Base-by-base conservation (phyloP, 2,329 filamentous ascomycete genomes). In the Nakataea oryzae region DNA sequence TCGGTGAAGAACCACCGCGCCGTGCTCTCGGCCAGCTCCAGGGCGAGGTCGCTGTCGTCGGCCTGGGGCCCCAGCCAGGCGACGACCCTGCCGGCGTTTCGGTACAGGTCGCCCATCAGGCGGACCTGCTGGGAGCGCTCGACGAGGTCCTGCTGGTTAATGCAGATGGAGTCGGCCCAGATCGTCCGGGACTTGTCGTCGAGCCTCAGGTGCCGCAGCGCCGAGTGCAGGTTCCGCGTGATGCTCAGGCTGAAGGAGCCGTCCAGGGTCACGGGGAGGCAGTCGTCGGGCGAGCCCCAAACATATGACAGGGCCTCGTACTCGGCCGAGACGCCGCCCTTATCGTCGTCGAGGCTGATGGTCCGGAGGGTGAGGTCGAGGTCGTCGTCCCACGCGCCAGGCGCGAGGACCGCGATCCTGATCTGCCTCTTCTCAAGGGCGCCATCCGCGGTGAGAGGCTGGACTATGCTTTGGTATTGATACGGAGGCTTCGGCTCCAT, bases 131-230 rank as follows among this genome's bases (percentile, higher is more conserved):
- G 41, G 21, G 59, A 57, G 30, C 63, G 62, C 50, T 66, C 65
- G 47, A 26, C 57, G 4, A 28, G n/a, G 58, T 65, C 62, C 21
- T 47, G 13, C 60, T 65, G 65, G 58, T 66, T 63, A 64, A 65
- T 65, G 60, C 65, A 66, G 3, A 66, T 61, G 17, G 64, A 62
- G 41, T 66, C 65, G 54, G 65, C 61, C 65, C 65, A 66, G 32
- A 66, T 60, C 29, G 61, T 60, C 26, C 41, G 30, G 30, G 30
- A 21, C 27, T 28, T 21, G 58, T n/a, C n/a, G 24, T 47, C 28
- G 58, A 26, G 28, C 14, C 58, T 50, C 11, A 54, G 59, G 7
- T 32, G 47, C 24, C 34, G 50, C 7, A 60, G 59, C 2, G 11
- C 27, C 5, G 8, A 21, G 26, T 29, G 59, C 8, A 60, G 26